phyloP scores from a whole-genome alignment of 2,329 filamentous ascomycete species.

The Penicillium sp. region DNA sequence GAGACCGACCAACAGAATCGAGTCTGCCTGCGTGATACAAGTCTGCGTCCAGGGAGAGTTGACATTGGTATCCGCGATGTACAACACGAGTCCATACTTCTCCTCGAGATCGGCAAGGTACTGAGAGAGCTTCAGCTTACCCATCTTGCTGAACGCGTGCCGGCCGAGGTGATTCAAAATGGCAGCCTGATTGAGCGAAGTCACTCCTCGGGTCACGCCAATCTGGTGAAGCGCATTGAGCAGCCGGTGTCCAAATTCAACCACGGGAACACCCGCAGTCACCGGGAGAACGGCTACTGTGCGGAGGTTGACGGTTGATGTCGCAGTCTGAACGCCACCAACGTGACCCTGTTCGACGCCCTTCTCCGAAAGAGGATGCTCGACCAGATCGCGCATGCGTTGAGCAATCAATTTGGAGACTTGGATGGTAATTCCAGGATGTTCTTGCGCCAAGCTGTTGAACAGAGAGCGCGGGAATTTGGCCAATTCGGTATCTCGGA shows the following conservation, averaged over 20 bases:
- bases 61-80: constrained; percentile 94
- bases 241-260: constrained; percentile 89
- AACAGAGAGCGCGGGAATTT: constrained; percentile 96
- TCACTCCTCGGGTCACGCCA: constrained; percentile 85
- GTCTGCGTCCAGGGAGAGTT: constrained; percentile 98
- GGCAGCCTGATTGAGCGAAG: constrained; percentile 87
- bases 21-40: constrained; percentile 95
- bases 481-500: constrained; percentile 92
- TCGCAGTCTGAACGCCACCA: constrained; percentile 58
- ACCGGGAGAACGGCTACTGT: constrained; percentile 93
- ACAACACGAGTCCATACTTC: constrained; percentile 92
- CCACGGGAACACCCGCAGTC: constrained; percentile 85
- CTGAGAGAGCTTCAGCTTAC: constrained; percentile 91
- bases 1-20: constrained; percentile 87
- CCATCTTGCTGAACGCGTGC: constrained; percentile 96
- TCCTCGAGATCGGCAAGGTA: constrained; percentile 97
- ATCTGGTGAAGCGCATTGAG: constrained; percentile 88
- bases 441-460: constrained; percentile 95
- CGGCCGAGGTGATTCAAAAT: constrained; percentile 94
- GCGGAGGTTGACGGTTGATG: constrained; percentile 86
- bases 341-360: constrained; percentile 64
- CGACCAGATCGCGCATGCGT: constrained; percentile 85
- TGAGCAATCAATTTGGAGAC: constrained; percentile 98
- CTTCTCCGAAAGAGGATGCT: constrained; percentile 72
- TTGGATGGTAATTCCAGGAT: constrained; percentile 97